Conservation (phyloP, 768 basidiomycete species). For the Lactifluus subvellereus region DNA sequence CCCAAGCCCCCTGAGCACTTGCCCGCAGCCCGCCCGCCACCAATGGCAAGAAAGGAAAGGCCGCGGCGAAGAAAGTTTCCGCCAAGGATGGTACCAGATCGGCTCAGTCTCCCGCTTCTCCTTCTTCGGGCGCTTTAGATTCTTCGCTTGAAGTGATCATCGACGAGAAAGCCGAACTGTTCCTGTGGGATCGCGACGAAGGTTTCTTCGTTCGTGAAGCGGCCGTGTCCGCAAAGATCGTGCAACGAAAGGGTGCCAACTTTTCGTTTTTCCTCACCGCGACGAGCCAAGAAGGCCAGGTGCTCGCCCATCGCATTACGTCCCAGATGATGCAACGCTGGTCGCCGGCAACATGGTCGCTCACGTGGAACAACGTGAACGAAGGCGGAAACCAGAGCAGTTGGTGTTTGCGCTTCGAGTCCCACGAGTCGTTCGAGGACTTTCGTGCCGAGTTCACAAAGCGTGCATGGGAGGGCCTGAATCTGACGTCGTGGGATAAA, state of each 20-base stretch:
- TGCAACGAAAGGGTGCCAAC: conserved; percentile 37
- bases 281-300: conserved; percentile 41
- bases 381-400: conserved; percentile 54
- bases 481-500: conserved; percentile 71
- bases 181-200: conserved; percentile 51
- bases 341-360: conserved; percentile 54
- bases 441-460: conserved; percentile 63
- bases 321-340: conserved; percentile 69
- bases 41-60: conserved; percentile 18
- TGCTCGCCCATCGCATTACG: conserved; percentile 57
- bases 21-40: conserved; percentile 15
- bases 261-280: conserved; percentile 60
- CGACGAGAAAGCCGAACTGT: conserved; percentile 49
- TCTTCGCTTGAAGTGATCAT: conserved; percentile 28
- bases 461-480: conserved; percentile 75
- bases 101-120: conserved; percentile 11
- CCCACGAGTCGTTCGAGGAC: conserved; percentile 47
- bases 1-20: not conserved
- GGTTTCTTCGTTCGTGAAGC: conserved; percentile 50
- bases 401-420: conserved; percentile 75
- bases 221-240: conserved; percentile 41
- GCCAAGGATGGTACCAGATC: conserved; percentile 4
- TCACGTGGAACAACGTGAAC: conserved; percentile 83
- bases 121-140: conserved; percentile 16
- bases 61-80: conserved; percentile 27